Conservation (phyloP, 345 rosid species). For the Populus alba region DNA sequence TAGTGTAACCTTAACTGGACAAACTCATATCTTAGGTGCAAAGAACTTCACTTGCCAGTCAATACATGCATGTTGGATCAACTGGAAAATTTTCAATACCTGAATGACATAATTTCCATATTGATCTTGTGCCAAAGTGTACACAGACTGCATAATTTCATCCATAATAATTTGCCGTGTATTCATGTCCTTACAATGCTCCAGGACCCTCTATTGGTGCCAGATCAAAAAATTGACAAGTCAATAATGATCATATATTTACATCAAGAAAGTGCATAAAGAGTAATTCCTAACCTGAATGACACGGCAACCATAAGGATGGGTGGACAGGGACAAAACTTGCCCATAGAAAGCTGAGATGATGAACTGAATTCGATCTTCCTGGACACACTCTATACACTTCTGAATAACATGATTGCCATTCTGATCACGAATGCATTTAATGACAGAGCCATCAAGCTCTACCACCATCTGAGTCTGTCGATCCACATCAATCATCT, state of each 20-base stretch:
- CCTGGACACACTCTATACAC: conserved; percentile 89
- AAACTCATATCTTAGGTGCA: neutral
- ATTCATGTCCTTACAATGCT: conserved; percentile 61
- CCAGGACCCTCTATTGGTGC: conserved; percentile 74
- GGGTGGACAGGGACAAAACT: conserved; percentile 82
- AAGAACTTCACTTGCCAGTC: neutral
- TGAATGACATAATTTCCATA: conserved; percentile 98
- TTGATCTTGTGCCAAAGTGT: conserved; percentile 81
- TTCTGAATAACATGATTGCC: conserved; percentile 99
- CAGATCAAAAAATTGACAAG: conserved; percentile 9
- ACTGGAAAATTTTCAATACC: conserved; percentile 33
- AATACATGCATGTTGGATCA: neutral
- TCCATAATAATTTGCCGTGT: conserved; percentile 78
- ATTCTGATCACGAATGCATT: conserved; percentile 95
- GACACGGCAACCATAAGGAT: conserved; percentile 98
- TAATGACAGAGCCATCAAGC: conserved; percentile 84
- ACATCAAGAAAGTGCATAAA: neutral
- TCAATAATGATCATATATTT: conserved; percentile 4
- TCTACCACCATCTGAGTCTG: conserved; percentile 74
- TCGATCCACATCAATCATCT: conserved; percentile 75
- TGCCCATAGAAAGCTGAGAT: conserved; percentile 84
- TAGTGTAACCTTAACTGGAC: neutral
- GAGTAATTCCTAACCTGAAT: conserved; percentile 59
- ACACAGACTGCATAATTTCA: conserved; percentile 77
- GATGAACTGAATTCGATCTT: conserved; percentile 71